A percentile compares a stretch with the other conserved stretches of the same genome.
Conservation (phyloP, 2,329 filamentous ascomycete genomes). For the Aspergillus glaucus region DNA sequence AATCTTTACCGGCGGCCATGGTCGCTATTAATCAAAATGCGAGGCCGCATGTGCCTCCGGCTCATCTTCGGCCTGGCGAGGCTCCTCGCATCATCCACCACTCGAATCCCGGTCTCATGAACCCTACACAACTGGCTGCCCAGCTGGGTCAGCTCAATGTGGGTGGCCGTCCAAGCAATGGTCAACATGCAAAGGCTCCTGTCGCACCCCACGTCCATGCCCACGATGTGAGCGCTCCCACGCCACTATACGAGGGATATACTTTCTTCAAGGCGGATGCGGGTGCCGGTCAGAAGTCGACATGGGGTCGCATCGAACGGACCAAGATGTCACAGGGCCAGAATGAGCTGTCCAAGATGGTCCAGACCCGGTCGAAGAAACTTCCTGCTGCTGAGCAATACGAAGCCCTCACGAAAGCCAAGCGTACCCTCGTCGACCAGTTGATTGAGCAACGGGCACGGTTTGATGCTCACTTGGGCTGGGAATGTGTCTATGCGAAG, state of each 20-base stretch:
- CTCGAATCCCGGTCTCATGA: constrained; percentile 2
- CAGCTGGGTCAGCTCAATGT: constrained; percentile 14
- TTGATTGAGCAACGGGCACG: constrained; percentile 28
- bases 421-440: constrained; percentile 28
- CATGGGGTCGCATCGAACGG: constrained; percentile 25
- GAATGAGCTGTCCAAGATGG: constrained; percentile 22
- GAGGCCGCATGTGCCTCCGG: constrained; percentile 12
- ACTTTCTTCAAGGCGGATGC: constrained; percentile 30
- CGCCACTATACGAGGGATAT: constrained; percentile 26
- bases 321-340: constrained; percentile 27
- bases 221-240: too few species aligned
- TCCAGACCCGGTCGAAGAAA: constrained; percentile 25
- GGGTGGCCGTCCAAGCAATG: constrained; percentile 2
- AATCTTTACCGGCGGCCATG: constrained; percentile 5
- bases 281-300: constrained; percentile 21
- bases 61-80: constrained; percentile 10
- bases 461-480: constrained; percentile 26
- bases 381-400: constrained; percentile 23
- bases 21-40: constrained; percentile 13
- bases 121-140: constrained; percentile 9
- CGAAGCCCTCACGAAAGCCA: constrained; percentile 19
- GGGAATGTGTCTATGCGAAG: constrained; percentile 34
- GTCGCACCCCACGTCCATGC: constrained; percentile 1
- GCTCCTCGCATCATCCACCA: constrained; percentile 10
- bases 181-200: constrained; percentile 2